Percentiles rank a stretch among this genome's conserved stretches.
phyloP scores from a whole-genome alignment of 371 early-diverging fungal species.

The Blakeslea trispora region DNA sequence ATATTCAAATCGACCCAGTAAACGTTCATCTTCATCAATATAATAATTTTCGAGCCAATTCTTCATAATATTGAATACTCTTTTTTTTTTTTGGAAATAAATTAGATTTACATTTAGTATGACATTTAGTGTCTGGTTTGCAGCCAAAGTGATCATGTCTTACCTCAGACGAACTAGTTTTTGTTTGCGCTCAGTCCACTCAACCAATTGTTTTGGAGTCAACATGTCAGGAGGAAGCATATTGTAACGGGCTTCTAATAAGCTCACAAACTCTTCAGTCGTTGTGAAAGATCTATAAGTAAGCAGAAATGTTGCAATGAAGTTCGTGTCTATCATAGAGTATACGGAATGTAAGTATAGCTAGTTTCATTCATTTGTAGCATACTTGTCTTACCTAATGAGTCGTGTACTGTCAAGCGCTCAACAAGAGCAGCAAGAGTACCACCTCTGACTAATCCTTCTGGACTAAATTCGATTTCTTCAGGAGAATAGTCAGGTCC shows the following conservation, averaged over 20 bases:
- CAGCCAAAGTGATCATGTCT: too few species aligned
- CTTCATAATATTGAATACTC: slow-evolving; percentile 87
- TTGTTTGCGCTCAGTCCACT: slow-evolving; percentile 85
- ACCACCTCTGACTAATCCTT: slow-evolving; percentile 84
- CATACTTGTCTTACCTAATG: slow-evolving; percentile 35
- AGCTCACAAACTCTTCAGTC: slow-evolving; percentile 69
- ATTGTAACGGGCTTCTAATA: slow-evolving; percentile 74
- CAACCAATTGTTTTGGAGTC: slow-evolving; percentile 61
- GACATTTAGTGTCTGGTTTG: too few species aligned
- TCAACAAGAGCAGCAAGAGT: slow-evolving; percentile 85
- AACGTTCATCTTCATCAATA: slow-evolving; percentile 66
- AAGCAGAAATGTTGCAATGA: slow-evolving; percentile 81
- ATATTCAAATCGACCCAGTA: slow-evolving; percentile 69
- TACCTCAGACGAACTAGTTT: slow-evolving; percentile 80
- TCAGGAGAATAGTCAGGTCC: slow-evolving; percentile 68
- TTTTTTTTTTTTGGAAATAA: too few species aligned
- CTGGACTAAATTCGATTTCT: slow-evolving; percentile 77
- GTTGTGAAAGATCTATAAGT: slow-evolving; percentile 88
- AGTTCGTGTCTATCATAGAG: slow-evolving; percentile 62
- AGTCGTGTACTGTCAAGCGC: slow-evolving; percentile 85
- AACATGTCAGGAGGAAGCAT: slow-evolving; percentile 71
- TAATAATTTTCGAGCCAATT: slow-evolving; percentile 89
- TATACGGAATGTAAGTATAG: slow-evolving; percentile 17
- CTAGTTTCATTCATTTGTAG: slow-evolving; percentile 1
- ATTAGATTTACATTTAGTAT: too few species aligned